phyloP scores from a whole-genome alignment of 805 yeast genomes.

The Nakazawaea sp. region DNA sequence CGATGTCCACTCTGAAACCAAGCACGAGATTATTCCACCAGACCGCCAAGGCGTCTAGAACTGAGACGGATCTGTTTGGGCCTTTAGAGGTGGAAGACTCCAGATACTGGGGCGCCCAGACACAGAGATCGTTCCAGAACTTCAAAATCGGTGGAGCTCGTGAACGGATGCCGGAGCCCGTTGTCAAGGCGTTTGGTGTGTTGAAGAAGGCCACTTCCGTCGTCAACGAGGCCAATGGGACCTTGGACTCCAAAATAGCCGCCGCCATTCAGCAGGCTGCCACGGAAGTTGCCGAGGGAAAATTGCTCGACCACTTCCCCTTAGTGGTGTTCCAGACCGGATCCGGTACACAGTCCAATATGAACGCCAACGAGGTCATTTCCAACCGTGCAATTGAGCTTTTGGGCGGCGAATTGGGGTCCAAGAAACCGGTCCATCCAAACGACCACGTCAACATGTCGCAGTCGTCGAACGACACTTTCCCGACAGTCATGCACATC shows the following conservation, averaged over 20 bases:
- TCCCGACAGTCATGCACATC: slow-evolving; percentile 99
- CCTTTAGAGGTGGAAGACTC: slow-evolving; percentile 85
- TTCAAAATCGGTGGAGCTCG: slow-evolving; percentile 93
- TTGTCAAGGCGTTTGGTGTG: slow-evolving; percentile 87
- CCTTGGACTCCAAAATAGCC: slow-evolving; percentile 75
- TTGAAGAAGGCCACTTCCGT: slow-evolving; percentile 92
- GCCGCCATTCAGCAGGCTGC: slow-evolving; percentile 90
- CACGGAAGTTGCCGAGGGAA: slow-evolving; percentile 89
- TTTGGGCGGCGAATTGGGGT: slow-evolving; percentile 87
- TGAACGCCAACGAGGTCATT: slow-evolving; percentile 98
- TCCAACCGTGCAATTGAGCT: slow-evolving; percentile 97
- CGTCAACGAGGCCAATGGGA: slow-evolving; percentile 77
- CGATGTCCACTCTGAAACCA: slow-evolving; percentile 2
- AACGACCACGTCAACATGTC: slow-evolving; percentile 98
- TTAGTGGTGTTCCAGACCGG: slow-evolving; percentile 99
- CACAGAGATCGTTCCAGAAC: slow-evolving; percentile 87
- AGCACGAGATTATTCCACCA: slow-evolving; percentile 12
- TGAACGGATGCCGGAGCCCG: slow-evolving; percentile 87
- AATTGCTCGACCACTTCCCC: slow-evolving; percentile 91
- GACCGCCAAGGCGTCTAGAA: slow-evolving; percentile 37
- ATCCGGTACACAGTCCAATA: slow-evolving; percentile 96
- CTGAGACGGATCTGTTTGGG: slow-evolving; percentile 94
- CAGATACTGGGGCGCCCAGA: slow-evolving; percentile 98
- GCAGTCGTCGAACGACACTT: slow-evolving; percentile 97
- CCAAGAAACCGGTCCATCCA: slow-evolving; percentile 94